Base-by-base conservation (phyloP, 306 rosid species). In the Glycine soja region DNA sequence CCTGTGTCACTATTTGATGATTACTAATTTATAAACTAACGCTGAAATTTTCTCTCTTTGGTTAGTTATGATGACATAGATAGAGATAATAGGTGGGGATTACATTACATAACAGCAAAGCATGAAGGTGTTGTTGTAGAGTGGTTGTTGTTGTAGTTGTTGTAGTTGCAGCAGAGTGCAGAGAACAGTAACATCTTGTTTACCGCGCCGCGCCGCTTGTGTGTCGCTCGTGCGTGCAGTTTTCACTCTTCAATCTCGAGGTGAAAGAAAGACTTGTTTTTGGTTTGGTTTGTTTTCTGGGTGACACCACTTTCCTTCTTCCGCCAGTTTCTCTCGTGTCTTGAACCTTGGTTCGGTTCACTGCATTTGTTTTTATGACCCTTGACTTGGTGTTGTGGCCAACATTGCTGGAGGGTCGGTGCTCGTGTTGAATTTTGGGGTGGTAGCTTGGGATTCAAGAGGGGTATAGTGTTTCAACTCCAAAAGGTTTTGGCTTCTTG, bases 371-470 rank as follows among this genome's bases (percentile, higher is more conserved):
- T 77, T 24, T 65, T 36, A 2, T 79, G 77, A 76, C 85, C 85
- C 77, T 84, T 64, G 85, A 84, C 74, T 76, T 58, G 48, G 79
- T 80, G 10, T 68, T 62, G 54, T 77, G 51, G 69, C 91, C 95
- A 77, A 64, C 75, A 84, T 87, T 72, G 24, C 48, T 68, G 91
- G 89, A 80, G 88, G 89, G 97, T 87, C 91, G 95, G 95, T 89
- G 89, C 50, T 67, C 12, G 5, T 85, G 86, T 87, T 89, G 77
- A 85, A 89, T 78, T 81, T 75, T 75, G 2, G 43, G 38, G 62
- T 36, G 57, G 51, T 86, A 88, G 79, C 88, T 82, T 89, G 30
- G 2, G 30, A 24, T 24, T 24, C 30, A 24, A 24, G 30, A 24
- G 30, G 30, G 30, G 30, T 24, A 24, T 24, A 47, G 85, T 83